Evolutionary conservation across 73 alveolate genomes (phyloP).

Genomic region (Paramecium sexaurelia): DNA sequence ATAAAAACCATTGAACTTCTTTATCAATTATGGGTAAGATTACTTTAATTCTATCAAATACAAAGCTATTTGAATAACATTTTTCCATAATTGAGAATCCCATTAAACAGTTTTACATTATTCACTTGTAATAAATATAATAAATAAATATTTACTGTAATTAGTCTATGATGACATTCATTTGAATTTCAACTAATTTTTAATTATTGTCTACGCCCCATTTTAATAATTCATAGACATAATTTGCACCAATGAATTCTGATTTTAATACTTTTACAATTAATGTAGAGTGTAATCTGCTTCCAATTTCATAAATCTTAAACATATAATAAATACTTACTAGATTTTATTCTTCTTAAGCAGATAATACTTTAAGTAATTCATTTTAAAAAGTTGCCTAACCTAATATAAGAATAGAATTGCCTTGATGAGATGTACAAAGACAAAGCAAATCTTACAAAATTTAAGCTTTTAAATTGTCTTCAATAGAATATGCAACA

Average conservation of each 20-base stretch:
- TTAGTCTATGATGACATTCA: neutral
- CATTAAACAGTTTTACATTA: neutral
- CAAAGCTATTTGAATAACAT: neutral
- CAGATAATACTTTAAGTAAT: neutral
- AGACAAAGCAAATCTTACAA: slow-evolving; percentile 44
- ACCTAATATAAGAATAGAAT: slow-evolving; percentile 23
- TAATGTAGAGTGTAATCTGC: neutral
- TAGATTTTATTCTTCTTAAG: neutral
- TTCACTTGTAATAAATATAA: neutral
- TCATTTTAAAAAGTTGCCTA: neutral
- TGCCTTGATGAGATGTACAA: slow-evolving; percentile 17
- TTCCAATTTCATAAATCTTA: slow-evolving; percentile 33
- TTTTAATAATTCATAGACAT: neutral
- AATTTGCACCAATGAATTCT: slow-evolving; percentile 33
- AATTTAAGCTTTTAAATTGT: slow-evolving; percentile 7
- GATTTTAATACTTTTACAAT: neutral
- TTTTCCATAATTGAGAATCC: slow-evolving; percentile 28
- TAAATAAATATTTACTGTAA: neutral
- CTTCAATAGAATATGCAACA: neutral
- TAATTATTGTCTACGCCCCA: neutral
- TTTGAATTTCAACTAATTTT: neutral
- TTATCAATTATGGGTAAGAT: neutral
- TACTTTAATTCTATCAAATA: neutral
- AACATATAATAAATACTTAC: neutral
- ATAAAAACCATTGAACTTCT: neutral